Base-by-base conservation (phyloP, 768 basidiomycete species). In the Pulveroboletus sp. region DNA sequence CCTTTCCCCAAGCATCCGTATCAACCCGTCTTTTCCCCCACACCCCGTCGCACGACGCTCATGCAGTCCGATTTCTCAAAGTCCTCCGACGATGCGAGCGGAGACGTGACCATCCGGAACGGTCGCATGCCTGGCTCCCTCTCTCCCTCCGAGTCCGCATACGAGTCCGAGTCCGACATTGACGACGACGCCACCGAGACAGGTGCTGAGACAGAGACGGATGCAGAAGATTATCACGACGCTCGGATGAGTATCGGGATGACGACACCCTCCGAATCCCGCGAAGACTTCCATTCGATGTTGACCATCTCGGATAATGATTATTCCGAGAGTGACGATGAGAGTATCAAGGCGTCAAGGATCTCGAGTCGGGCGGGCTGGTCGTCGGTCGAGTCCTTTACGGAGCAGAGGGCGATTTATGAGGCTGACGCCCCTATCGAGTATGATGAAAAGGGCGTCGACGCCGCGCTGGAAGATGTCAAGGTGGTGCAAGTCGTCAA, bases 221-320 rank as follows among this genome's bases (percentile, higher is more conserved):
- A 88, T 36, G 66, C 62, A 29, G 87, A 84, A 16, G 82, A 90
- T 50, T 92, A 88, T 58, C 75, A 84, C 2, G 92, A 94, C 52
- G 82, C 92, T 2, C 72, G 83, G 38, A 82, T 85, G 62, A 90
- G 77, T 33, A 65, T 81, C 21, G 70, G 70, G 11, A 72, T 79
- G 56, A 75, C 80, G 65, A 83, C 82, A 1, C 87, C 90, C 4
- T 82, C 80, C 4, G 78, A 78, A 49, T 85, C 86, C 42, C 70
- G 69, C 25, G 82, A 87, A 31, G 86, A 88, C 57, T 89, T 89
- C 78, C 82, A 90, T 62, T 90, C 86, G 6, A 72, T 86, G 63
- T 67, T 80, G 72, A 87, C 85, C 2, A 72, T 73, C 49, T 81
- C 84, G 34, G 87, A 89, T 55, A 82, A 80, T 50, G 87, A 80